These are phyloP conservation scores for Neurospora sp. DNA, from an alignment of 495 filamentous ascomycete genomes.

Conservation along the genomic window DNA sequence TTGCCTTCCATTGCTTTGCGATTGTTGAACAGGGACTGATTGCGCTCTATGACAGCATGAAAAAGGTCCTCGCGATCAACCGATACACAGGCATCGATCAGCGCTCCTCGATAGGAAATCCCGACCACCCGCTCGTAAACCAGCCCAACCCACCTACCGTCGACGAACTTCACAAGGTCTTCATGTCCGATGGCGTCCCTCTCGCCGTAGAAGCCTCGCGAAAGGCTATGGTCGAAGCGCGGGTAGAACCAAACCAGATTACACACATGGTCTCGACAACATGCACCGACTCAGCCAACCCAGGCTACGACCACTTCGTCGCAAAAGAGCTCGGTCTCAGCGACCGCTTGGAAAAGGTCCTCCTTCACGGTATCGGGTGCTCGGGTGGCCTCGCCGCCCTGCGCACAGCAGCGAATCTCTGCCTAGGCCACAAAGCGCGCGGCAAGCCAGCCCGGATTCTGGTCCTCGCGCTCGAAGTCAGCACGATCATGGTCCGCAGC, in stretches of 20 bases:
- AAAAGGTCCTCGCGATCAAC: constrained; percentile 52
- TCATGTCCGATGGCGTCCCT: constrained; percentile 47
- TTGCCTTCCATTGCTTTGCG: neutral
- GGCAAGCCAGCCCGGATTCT: constrained; percentile 44
- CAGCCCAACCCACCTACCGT: constrained; percentile 42
- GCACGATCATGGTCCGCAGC: constrained; percentile 45
- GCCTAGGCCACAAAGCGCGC: constrained; percentile 43
- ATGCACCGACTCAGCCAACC: constrained; percentile 57
- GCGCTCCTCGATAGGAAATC: constrained; percentile 46
- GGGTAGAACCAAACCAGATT: constrained; percentile 37
- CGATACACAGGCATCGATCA: constrained; percentile 52
- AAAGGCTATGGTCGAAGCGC: constrained; percentile 49
- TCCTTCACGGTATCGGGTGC: constrained; percentile 55
- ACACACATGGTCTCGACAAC: constrained; percentile 59
- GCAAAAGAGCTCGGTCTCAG: constrained; percentile 42
- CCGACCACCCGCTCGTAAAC: constrained; percentile 48
- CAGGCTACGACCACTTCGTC: constrained; percentile 56
- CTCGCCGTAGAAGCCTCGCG: constrained; percentile 45
- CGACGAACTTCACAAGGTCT: constrained; percentile 41
- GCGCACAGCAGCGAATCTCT: constrained; percentile 50
- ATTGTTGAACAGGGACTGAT: neutral
- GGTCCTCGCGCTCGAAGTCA: constrained; percentile 51
- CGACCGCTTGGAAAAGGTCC: constrained; percentile 41
- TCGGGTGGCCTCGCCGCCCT: constrained; percentile 54
- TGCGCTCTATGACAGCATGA: constrained; percentile 28